Evolutionary conservation across 768 basidiomycete species (phyloP), one percentile per base, ranked within the genome.

Genomic region (Pleurotus cornucopiae): DNA sequence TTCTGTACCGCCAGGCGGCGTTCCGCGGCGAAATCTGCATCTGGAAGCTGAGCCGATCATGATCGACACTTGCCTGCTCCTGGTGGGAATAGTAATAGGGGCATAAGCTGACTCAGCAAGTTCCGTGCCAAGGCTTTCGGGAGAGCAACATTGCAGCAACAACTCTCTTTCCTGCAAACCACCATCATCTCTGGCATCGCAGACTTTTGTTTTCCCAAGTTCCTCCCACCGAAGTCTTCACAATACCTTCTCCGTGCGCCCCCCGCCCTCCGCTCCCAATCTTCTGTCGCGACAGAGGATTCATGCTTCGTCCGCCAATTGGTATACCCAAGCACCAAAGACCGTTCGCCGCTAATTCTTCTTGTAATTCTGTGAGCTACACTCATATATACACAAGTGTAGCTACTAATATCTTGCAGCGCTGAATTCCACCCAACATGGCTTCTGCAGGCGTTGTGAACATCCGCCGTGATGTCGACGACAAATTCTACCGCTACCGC

Each of bases 401-500:
- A 34, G 11, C n/a, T 7, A 4, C 41, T n/a, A 13, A 14, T 25
- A 18, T 34, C 46, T 48, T 49, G 6, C 60, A 89, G 88, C 86
- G 82, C 64, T 90, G 74, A 88, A 79, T 62, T 62, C 60, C 71
- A 75, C 80, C 83, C 88, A 93, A 67, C 69, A 95, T 94, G 91
- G 90, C 92, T 76, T 79, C 91, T 75, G 78, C 85, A 71, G 85
- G 84, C 72, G 78, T 86, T 69, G 93, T 95, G 56, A 95, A 95
- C 78, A 89, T 95, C 68, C 89, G 93, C 73, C 90, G 93, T 65
- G 93, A 95, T 76, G 91, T 95, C 77, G 91, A 94, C 75, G 92
- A 96, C 80, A 92, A 92, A 73, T 95, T 94, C 70, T 95, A 95
- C 71, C 92, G 92, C 63, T 94, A 94, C 81, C 90, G 93, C 62